phyloP scores from a whole-genome alignment of 495 filamentous ascomycete genomes.

The Tuber melanosporum region DNA sequence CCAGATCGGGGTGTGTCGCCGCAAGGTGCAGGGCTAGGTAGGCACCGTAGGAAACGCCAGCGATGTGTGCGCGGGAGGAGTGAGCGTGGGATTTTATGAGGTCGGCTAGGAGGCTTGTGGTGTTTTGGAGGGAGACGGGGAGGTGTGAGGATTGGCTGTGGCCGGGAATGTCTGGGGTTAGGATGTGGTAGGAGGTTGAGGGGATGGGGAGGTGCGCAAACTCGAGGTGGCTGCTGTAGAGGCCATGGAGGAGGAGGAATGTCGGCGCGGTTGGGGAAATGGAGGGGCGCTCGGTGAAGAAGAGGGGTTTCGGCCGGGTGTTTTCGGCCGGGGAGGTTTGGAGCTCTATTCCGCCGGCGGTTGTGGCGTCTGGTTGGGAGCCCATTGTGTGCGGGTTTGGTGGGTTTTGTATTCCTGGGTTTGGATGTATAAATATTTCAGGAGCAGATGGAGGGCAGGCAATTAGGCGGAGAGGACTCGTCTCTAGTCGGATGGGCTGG shows the following conservation, averaged over 20 bases:
- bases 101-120: not conserved
- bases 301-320: not conserved
- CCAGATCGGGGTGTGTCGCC: not conserved
- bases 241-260: not conserved
- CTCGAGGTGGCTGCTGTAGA: conserved; percentile 1
- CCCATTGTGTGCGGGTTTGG: not conserved
- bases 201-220: not conserved
- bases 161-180: not conserved
- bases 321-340: not conserved
- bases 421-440: not conserved
- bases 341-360: not conserved
- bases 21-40: not conserved
- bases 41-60: not conserved
- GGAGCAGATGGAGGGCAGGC: not conserved
- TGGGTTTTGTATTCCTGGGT: not conserved
- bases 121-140: conserved; percentile 1
- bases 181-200: not conserved
- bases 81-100: conserved; percentile 2
- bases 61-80: not conserved
- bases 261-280: not conserved
- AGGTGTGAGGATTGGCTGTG: not conserved
- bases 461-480: not conserved
- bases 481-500: not conserved
- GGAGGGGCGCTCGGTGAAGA: not conserved
- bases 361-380: not conserved